Percentiles rank a stretch among this genome's conserved stretches.
Conservation (phyloP, 2,329 filamentous ascomycete species). For the Cryphonectria nitschkei region DNA sequence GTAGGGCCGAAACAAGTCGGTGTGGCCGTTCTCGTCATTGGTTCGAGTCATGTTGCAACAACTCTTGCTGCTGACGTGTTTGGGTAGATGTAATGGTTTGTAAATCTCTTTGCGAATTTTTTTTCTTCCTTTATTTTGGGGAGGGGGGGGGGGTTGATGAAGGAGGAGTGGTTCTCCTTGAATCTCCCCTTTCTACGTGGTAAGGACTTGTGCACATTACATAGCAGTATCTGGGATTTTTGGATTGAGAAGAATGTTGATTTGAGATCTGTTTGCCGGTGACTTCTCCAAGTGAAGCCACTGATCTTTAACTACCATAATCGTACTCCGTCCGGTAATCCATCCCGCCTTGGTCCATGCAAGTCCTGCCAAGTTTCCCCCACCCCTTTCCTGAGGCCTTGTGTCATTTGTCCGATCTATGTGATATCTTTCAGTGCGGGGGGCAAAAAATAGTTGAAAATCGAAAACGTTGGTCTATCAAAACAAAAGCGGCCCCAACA, state of each 20-base stretch:
- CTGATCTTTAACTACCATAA: slow-evolving; percentile 7
- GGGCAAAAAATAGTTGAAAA: slow-evolving; percentile 1
- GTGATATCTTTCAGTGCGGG: slow-evolving; percentile 19
- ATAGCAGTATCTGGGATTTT: background rate
- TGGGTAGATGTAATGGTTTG: background rate
- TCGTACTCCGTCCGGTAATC: slow-evolving; percentile 15
- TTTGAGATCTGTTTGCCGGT: slow-evolving; percentile 12
- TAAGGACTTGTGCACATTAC: background rate
- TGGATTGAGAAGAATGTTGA: background rate
- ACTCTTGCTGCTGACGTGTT: slow-evolving; percentile 5
- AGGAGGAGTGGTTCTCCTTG: no score
- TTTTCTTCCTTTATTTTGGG: background rate
- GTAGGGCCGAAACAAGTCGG: slow-evolving; percentile 23
- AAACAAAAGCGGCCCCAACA: background rate
- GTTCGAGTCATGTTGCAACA: slow-evolving; percentile 25
- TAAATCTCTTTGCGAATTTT: background rate
- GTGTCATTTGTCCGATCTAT: slow-evolving; percentile 19
- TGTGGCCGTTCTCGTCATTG: slow-evolving; percentile 10
- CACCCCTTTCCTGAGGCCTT: background rate
- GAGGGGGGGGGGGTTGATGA: background rate
- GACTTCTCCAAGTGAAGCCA: background rate
- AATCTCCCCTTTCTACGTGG: background rate
- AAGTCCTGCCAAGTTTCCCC: background rate
- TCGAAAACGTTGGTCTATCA: slow-evolving; percentile 6
- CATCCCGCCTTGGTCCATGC: background rate